These are phyloP conservation scores for Lentinula guzmanii DNA, from an alignment of 768 basidiomycete species.

Conservation along the genomic window DNA sequence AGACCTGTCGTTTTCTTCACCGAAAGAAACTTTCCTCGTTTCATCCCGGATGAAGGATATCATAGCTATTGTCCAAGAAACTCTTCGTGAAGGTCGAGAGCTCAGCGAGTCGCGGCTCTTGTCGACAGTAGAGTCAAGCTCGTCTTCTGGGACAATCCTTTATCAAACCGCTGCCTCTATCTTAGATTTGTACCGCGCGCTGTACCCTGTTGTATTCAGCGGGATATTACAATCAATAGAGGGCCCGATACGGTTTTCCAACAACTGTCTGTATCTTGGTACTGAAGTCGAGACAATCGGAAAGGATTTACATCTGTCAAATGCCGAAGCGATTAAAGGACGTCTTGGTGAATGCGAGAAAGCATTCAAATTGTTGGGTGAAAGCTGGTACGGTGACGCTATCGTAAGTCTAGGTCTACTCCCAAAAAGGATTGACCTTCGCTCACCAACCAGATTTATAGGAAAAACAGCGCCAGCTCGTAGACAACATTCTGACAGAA, in stretches of 20 bases:
- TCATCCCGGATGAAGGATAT: conserved; percentile 52
- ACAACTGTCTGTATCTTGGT: conserved; percentile 71
- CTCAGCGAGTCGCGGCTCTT: conserved; percentile 56
- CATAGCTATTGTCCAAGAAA: conserved; percentile 50
- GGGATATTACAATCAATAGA: conserved; percentile 42
- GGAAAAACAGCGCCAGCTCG: conserved; percentile 40
- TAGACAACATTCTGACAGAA: conserved; percentile 41
- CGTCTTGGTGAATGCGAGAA: conserved; percentile 46
- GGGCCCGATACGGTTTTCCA: conserved; percentile 68
- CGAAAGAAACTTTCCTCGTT: conserved; percentile 56
- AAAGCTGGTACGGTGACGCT: conserved; percentile 66
- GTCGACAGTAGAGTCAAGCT: conserved; percentile 21
- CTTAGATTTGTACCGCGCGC: conserved; percentile 74
- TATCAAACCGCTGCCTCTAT: conserved; percentile 56
- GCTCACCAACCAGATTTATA: conserved; percentile 18
- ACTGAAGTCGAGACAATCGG: conserved; percentile 42
- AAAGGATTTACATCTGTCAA: conserved; percentile 14
- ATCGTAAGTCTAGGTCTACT: conserved; percentile 40
- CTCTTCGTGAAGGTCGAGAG: conserved; percentile 61
- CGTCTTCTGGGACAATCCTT: conserved; percentile 47
- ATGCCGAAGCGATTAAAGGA: conserved; percentile 27
- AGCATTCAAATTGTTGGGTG: conserved; percentile 48
- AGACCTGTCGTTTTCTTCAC: conserved; percentile 14
- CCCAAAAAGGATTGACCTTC: not conserved
- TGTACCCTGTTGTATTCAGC: conserved; percentile 63